A percentile compares a stretch with the other conserved stretches of the same genome.
These are phyloP conservation scores for Chloris gayana DNA, from an alignment of 176 grass and related monocot genomes.

Conservation along the genomic window DNA sequence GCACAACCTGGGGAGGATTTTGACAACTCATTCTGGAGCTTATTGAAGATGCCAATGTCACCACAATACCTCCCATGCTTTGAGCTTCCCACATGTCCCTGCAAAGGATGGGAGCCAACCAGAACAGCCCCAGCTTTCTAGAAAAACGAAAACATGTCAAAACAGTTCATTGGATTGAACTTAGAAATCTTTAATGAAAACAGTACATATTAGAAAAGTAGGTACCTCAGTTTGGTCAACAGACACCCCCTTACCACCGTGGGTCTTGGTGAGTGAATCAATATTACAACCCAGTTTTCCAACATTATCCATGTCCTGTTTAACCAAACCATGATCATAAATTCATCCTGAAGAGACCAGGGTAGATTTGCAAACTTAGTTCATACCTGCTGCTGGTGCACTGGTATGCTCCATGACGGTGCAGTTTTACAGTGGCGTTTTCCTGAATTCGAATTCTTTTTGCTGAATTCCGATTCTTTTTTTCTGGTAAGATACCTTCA, in stretches of 20 bases:
- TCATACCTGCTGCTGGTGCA: constrained; percentile 21
- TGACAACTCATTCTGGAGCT: constrained; percentile 25
- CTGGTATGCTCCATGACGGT: constrained; percentile 18
- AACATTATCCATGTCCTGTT: constrained; percentile 21
- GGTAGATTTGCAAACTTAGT: background rate
- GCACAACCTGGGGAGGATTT: constrained; percentile 28
- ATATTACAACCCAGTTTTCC: background rate
- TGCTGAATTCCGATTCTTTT: constrained; percentile 54
- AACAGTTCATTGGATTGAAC: constrained; percentile 15
- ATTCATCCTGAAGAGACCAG: constrained; percentile 24
- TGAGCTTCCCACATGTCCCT: constrained; percentile 23
- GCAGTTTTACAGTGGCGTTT: constrained; percentile 9
- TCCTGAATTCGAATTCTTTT: constrained; percentile 25
- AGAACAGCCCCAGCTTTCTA: constrained; percentile 23
- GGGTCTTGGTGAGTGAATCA: constrained; percentile 13
- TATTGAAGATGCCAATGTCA: background rate
- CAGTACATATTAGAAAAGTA: constrained; percentile 7
- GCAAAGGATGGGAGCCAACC: constrained; percentile 16
- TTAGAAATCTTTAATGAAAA: background rate
- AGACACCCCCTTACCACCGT: constrained; percentile 4
- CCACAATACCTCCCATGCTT: constrained; percentile 15
- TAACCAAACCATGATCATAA: constrained; percentile 22
- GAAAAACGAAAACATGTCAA: constrained; percentile 8
- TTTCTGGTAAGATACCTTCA: constrained; percentile 52
- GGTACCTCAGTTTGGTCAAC: constrained; percentile 30